These are phyloP conservation scores for Buddleja alternifolia DNA, from an alignment of 257 asterid species.

Conservation along the genomic window DNA sequence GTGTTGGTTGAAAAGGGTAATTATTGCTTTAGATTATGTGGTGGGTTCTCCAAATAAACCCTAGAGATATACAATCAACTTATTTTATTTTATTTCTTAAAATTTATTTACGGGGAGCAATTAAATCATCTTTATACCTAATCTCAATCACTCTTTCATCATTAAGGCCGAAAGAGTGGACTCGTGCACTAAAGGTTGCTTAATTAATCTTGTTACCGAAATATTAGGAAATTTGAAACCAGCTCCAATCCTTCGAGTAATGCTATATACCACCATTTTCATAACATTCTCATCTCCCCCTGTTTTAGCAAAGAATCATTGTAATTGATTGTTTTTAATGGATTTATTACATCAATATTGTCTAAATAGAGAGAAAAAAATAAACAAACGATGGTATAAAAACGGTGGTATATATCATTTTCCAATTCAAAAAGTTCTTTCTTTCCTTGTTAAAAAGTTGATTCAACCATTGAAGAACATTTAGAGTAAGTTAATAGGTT, in stretches of 20 bases:
- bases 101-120: too few species aligned
- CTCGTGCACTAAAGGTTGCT: constrained; percentile 10
- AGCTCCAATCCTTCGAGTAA: too few species aligned
- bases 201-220: constrained; percentile 14
- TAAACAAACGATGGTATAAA: too few species aligned
- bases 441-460: neutral
- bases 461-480: neutral
- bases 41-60: constrained; percentile 41
- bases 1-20: constrained; percentile 26
- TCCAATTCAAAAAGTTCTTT: neutral
- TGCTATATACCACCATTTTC: too few species aligned
- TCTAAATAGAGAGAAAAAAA: too few species aligned
- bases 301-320: too few species aligned
- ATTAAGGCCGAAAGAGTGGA: constrained; percentile 38
- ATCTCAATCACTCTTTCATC: constrained; percentile 36
- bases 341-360: too few species aligned
- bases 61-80: constrained; percentile 29
- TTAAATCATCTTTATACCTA: constrained; percentile 36
- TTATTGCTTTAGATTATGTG: constrained; percentile 21
- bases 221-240: constrained; percentile 19
- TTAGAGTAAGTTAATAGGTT: neutral
- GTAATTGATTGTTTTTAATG: too few species aligned
- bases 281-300: too few species aligned
- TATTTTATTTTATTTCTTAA: neutral
- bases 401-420: too few species aligned